Base-by-base conservation (phyloP, 768 basidiomycete species). In the Phylloporus sp. region DNA sequence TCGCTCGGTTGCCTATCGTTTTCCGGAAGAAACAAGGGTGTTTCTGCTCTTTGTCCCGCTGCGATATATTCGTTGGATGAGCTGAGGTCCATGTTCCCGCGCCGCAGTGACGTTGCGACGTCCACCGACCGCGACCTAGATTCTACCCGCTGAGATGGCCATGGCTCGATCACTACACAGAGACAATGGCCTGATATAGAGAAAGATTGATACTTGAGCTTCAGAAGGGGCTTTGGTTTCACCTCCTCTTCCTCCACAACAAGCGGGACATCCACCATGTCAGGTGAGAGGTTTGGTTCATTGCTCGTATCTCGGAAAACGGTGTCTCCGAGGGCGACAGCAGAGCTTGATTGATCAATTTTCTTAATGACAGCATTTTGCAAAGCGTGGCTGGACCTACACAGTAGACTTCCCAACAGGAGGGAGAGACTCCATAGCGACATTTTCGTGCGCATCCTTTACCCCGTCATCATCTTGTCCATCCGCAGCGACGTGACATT, bases 111-210 rank as follows among this genome's bases (percentile, higher is more conserved):
- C 28, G 68, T 60, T 18, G 67, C 65, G 48, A 65, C 66, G 18
- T 58, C 60, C 13, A 66, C 56, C 5, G 76, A 70, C 15, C 63
- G 66, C 12, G 63, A 62, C 34, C 66, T 71, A 2, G 71, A 58
- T 31, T 61, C 57, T 5, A 68, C 57, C 31, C 74, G 77, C 32
- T 82, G 62, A 13, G 79, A 70, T 5, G 87, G 85, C 76, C 82
- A 90, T 15, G 91, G 91, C 64, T 93, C 91, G 15, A 91, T 82
- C 22, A 93, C 85, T 31, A 93, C 77, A 62, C 87, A 90, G 16
- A 93, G 76, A 65, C 86, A 90, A 48, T 81, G 80, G 0, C 83
- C 85, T 51, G 80, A 78, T 43, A 91, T 82, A 47, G 70, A 76
- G 66, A 90, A 90, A 12, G 86, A 85, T 58, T 80, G 78, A 57